Evolutionary conservation across 1,284 basidiomycete species (phyloP).

Genomic region (Trichosporon faecale): DNA sequence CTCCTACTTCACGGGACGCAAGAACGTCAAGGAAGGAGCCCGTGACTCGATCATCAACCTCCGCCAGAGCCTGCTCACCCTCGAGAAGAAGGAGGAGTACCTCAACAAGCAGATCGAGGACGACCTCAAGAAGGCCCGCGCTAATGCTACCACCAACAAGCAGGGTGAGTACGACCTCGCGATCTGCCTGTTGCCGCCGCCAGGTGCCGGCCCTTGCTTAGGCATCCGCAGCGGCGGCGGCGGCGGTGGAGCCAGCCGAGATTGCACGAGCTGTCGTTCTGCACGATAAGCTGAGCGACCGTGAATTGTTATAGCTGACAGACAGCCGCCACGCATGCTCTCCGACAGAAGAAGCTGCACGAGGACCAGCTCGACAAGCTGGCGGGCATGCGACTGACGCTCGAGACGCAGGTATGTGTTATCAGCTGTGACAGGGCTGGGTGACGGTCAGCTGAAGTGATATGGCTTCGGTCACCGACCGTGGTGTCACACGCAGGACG

Average conservation of each 20-base stretch:
- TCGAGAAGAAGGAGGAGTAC: slow-evolving; percentile 99
- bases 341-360: slow-evolving; percentile 89
- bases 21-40: slow-evolving; percentile 73
- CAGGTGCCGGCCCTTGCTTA: background rate
- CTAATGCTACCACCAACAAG: slow-evolving; percentile 93
- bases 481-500: background rate
- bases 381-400: slow-evolving; percentile 80
- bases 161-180: slow-evolving; percentile 62
- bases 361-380: slow-evolving; percentile 86
- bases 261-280: background rate
- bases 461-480: background rate
- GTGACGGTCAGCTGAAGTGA: background rate
- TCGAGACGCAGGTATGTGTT: slow-evolving; percentile 77
- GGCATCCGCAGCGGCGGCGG: background rate
- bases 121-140: slow-evolving; percentile 84
- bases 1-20: slow-evolving; percentile 66
- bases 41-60: slow-evolving; percentile 82
- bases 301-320: background rate
- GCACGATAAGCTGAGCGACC: background rate
- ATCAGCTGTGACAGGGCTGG: background rate
- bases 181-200: background rate
- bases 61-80: slow-evolving; percentile 85
- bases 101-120: slow-evolving; percentile 96
- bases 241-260: background rate
- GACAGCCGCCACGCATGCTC: slow-evolving; percentile 80